Evolutionary conservation across 352 stramenopile genomes (phyloP), one percentile per base, ranked within the genome.

Genomic region (Phytophthora nicotianae): DNA sequence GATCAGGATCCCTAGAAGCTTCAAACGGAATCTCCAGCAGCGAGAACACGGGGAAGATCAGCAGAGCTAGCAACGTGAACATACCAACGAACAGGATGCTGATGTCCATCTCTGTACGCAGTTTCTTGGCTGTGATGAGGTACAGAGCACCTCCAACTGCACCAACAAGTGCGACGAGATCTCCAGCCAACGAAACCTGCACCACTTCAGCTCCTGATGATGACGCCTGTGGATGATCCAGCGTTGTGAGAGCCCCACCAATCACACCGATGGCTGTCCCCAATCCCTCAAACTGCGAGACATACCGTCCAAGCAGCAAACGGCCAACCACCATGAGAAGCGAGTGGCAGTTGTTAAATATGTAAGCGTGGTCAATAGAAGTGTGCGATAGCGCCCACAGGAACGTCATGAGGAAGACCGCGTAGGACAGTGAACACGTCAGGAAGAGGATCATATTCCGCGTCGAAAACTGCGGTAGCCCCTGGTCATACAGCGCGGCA

Each of bases 281-380:
- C 20, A 91, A 69, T 10, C 81, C 81, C 59, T 95, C 86, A 42
- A 88, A 89, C 63, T 89, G 74, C 14, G 79, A 86, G 14, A 95
- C 78, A 45, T 82, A 81, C 23, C 85, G 66, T 0, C 81, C 84
- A 16, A 89, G 66, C 0, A 88, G 29, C 17, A 91, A 50, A 3
- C 83, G 81, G 0, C 78, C 77, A 2, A 92, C 61, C 16, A 95
- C 79, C 72, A 95, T 89, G 20, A 93, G 72, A 47, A 93, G 64
- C 57, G 84, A 93, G 61, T 93, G 86, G 54, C 83, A 91, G 54
- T 93, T 95, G 72, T 95, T 93, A 77, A 93, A 92, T 60, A 93
- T 92, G 53, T 91, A 93, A 54, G 83, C 86, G 60, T 93, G 84
- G 45, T 84, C 79, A 57, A 91, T 89, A 6, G 84, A 93, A 43